Conservation (phyloP, 2,329 filamentous ascomycete species). For the Pseudonectria foliicola region DNA sequence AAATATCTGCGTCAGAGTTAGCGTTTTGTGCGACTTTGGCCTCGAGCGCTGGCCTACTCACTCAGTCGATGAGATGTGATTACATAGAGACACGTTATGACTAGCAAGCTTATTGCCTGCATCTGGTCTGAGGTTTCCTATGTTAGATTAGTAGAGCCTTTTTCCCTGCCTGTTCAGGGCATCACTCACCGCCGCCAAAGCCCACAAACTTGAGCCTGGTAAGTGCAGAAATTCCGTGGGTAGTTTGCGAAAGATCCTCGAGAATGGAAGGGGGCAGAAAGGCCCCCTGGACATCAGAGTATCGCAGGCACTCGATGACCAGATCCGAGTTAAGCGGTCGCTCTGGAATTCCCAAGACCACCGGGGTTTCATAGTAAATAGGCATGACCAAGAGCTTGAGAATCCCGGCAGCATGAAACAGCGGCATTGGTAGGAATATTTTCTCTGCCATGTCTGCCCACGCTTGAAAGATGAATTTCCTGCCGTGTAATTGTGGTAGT, state of each 20-base stretch:
- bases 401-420: conserved; percentile 16
- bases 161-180: neutral
- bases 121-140: conserved; percentile 30
- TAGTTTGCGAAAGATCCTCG: conserved; percentile 34
- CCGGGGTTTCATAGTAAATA: conserved; percentile 6
- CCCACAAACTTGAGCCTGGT: conserved; percentile 25
- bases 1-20: conserved; percentile 20
- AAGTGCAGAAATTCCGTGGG: conserved; percentile 24
- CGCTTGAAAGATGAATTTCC: neutral
- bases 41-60: conserved; percentile 14
- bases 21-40: neutral
- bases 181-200: conserved; percentile 32
- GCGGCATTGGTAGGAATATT: conserved; percentile 13
- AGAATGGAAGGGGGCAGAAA: conserved; percentile 33
- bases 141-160: neutral
- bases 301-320: conserved; percentile 23
- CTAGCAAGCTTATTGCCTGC: conserved; percentile 32
- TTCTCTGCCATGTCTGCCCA: conserved; percentile 1
- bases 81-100: conserved; percentile 27
- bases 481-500: conserved; percentile 6
- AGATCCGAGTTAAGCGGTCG: conserved; percentile 29
- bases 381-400: conserved; percentile 5
- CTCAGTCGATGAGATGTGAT: conserved; percentile 37
- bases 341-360: conserved; percentile 24
- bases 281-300: conserved; percentile 20